Evolutionary conservation across 2,329 filamentous ascomycete genomes (phyloP), one percentile per base, ranked within the genome.

Genomic region (Verticillium klebahnii): DNA sequence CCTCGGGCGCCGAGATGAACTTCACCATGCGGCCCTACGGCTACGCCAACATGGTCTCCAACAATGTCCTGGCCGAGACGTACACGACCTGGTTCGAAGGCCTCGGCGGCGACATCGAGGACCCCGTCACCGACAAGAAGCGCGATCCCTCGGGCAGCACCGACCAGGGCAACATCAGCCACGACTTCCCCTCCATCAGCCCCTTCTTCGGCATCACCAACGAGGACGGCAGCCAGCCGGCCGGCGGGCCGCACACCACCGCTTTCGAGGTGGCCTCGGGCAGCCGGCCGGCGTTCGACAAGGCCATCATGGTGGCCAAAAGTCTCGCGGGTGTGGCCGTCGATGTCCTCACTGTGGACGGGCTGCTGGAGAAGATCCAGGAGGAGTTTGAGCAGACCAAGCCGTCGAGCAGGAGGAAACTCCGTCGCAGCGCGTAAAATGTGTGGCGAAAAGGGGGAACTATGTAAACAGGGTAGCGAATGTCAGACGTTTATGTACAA

Each of bases 191-290:
- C 0, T 61, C 65, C 14, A 71, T 73, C 8, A 67, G 66, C 2
- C 67, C 69, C 1, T 58, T 60, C 39, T 73, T 73, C 34, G 64
- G 63, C n/a, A 72, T 73, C 45, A 64, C 62, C 0, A 68, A 58
- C 40, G 68, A 65, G 17, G 68, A 71, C 29, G 69, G 69, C 25
- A 65, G 57, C n/a, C 50, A 45, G 4, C 61, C 63, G 7, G 15
- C 59, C 4, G 61, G 61, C 5, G 79, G 81, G 0, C 83, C 83
- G 19, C 84, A 84, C 63, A 87, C 78, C 8, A 78, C 80, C 0
- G 77, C 80, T 0, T 88, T 85, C 65, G 80, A 82, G 9, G 71
- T 73, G 3, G 80, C 82, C 0, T 78, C 82, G 0, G 82, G 82
- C 4, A 84, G 79, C 0, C 73, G 72, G 29, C 74, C 75, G 17